These are phyloP conservation scores for Ceratobasidium sp. DNA, from an alignment of 1,284 basidiomycete species.

Conservation along the genomic window DNA sequence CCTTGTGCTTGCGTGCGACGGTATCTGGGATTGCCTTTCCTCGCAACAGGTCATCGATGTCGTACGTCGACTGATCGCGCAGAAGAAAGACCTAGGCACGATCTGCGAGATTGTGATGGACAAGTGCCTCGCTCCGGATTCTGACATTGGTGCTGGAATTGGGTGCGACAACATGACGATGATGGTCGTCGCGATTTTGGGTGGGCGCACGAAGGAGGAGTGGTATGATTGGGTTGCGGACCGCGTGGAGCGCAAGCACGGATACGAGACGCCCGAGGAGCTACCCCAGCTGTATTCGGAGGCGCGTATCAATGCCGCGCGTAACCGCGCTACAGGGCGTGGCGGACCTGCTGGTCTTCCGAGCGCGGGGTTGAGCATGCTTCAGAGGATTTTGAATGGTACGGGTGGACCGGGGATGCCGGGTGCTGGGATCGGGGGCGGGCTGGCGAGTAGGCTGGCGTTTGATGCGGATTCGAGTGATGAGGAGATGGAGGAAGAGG, in stretches of 20 bases:
- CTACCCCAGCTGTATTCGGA: constrained; percentile 75
- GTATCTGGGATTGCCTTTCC: constrained; percentile 97
- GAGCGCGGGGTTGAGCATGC: constrained; percentile 53
- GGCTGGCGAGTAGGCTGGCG: constrained; percentile 49
- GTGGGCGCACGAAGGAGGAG: constrained; percentile 87
- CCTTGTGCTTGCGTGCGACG: constrained; percentile 95
- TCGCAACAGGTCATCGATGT: constrained; percentile 96
- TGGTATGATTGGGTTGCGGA: constrained; percentile 95
- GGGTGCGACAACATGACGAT: constrained; percentile 99
- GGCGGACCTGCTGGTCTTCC: constrained; percentile 11
- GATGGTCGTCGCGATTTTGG: constrained; percentile 87
- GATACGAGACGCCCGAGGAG: constrained; percentile 74
- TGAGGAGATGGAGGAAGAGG: constrained; percentile 43
- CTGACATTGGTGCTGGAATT: constrained; percentile 88
- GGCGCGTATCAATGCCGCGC: constrained; percentile 67
- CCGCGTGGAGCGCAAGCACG: constrained; percentile 79
- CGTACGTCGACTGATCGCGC: constrained; percentile 83
- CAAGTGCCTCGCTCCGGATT: constrained; percentile 93
- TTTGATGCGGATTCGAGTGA: constrained; percentile 43
- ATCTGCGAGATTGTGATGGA: constrained; percentile 94
- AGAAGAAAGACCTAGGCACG: constrained; percentile 81
- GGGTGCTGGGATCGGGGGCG: constrained; percentile 20
- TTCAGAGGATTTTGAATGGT: constrained; percentile 64
- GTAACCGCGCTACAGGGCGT: constrained; percentile 2
- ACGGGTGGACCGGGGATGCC: constrained; percentile 63